Evolutionary conservation across 31 red algal genomes (phyloP), one percentile per base, ranked within the genome.

Genomic region (Odonthalia washingtoniensis): DNA sequence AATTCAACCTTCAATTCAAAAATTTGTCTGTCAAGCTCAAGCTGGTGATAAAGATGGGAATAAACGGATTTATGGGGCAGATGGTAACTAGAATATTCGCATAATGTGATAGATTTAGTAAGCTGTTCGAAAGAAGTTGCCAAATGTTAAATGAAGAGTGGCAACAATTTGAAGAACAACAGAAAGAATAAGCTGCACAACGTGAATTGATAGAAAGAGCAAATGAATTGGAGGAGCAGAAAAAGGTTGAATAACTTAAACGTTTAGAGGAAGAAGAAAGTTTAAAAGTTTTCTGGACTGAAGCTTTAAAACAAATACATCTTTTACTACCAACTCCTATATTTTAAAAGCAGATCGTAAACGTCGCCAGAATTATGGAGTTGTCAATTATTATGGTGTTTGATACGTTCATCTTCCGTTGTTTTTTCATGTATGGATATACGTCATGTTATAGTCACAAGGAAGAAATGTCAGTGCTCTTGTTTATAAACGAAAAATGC

Each of bases 321-420:
- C 79, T 73, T 80, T 80, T 3, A 52, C 26, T 70, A 70, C 17
- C 85, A 84, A 72, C 85, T n/a, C 89, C 1, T 91, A 79, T 74
- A 77, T 77, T 30, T 16, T 91, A 79, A 37, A 91, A 73, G 61
- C 89, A 57, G 0, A 24, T 41, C 38, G 65, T 43, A 30, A 67
- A 90, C 37, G 12, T 83, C 17, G 68, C n/a, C 67, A n/a, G 96
- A 98, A 60, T 39, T 98, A 49, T 98, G 96, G 96, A 86, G 74
- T 2, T 89, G 93, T 36, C 96, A 95, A 73, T 62, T 95, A 24
- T 65, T 98, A n/a, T n/a, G n/a, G n/a, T n/a, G n/a, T n/a, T n/a
- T n/a, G n/a, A n/a, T n/a, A n/a, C n/a, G n/a, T n/a, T n/a, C n/a
- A n/a, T n/a, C n/a, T n/a, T n/a, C n/a, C n/a, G n/a, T n/a, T n/a